Evolutionary conservation across 2,329 filamentous ascomycete genomes (phyloP).

Genomic region (Penicillium digitatum): DNA sequence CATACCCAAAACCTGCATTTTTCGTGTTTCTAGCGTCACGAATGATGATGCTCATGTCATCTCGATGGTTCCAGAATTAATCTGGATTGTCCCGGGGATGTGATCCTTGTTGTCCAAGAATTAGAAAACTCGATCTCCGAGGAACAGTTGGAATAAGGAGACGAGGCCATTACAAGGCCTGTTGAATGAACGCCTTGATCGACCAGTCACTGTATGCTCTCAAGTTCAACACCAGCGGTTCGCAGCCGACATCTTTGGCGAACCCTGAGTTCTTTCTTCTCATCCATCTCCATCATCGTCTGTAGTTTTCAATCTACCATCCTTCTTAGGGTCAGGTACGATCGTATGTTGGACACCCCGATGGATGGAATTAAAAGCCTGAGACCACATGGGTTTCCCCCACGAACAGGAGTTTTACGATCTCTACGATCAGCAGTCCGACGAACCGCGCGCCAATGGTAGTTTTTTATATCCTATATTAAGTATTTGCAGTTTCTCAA

Average conservation of each 20-base stretch:
- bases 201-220: no score
- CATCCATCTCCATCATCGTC: no score
- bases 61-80: no score
- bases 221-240: no score
- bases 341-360: no score
- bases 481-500: background rate
- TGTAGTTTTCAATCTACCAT: no score
- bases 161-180: background rate
- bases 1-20: no score
- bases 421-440: constrained; percentile 1
- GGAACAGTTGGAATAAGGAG: background rate
- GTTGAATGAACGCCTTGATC: background rate
- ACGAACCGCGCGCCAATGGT: background rate
- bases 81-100: no score
- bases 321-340: background rate
- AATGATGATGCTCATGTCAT: no score
- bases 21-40: no score
- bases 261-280: no score
- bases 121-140: background rate
- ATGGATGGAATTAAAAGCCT: background rate
- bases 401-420: constrained; percentile 3
- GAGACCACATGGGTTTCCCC: constrained; percentile 5
- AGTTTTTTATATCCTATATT: background rate
- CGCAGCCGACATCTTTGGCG: no score
- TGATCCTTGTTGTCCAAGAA: background rate